These are phyloP conservation scores for Cordyceps cicadae DNA, from an alignment of 2,329 filamentous ascomycete genomes.

Conservation along the genomic window DNA sequence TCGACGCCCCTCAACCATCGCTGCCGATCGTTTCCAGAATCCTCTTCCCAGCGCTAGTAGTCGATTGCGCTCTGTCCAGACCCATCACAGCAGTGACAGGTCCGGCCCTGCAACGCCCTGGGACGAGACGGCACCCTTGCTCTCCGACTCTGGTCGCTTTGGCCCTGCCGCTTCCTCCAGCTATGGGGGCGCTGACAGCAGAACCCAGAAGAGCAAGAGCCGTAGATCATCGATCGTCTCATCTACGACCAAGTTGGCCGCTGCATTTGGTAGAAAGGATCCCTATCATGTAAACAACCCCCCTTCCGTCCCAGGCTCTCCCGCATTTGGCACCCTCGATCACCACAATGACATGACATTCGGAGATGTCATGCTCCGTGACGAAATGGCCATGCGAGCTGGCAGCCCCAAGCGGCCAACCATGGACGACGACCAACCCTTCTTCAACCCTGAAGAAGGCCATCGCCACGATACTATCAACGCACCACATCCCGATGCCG, in stretches of 20 bases:
- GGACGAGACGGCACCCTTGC: conserved; percentile 48
- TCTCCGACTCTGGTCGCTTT: conserved; percentile 31
- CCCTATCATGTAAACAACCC: conserved; percentile 60
- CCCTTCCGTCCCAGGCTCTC: conserved; percentile 58
- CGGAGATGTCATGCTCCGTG: conserved; percentile 63
- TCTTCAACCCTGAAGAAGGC: conserved; percentile 24
- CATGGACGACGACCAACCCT: conserved; percentile 24
- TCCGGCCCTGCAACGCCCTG: conserved; percentile 34
- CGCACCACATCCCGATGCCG: conserved; percentile 55
- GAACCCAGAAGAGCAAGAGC: conserved; percentile 27
- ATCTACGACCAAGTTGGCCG: conserved; percentile 36
- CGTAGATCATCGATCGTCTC: conserved; percentile 44
- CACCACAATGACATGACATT: conserved; percentile 48
- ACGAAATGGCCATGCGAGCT: conserved; percentile 44
- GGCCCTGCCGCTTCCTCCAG: conserved; percentile 19
- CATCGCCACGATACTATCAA: conserved; percentile 22
- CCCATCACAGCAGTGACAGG: conserved; percentile 37
- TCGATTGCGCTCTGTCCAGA: conserved; percentile 28
- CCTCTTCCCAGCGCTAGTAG: conserved; percentile 24
- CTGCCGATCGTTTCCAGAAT: conserved; percentile 27
- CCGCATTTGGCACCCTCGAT: conserved; percentile 40
- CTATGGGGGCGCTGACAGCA: conserved; percentile 37
- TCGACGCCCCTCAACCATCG: conserved; percentile 49
- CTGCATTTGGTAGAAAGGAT: conserved; percentile 29
- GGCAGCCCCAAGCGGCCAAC: conserved; percentile 23